Evolutionary conservation across 225 moss, liverwort and hornwort species (phyloP).

Genomic region (Sphagnum tenellum): DNA sequence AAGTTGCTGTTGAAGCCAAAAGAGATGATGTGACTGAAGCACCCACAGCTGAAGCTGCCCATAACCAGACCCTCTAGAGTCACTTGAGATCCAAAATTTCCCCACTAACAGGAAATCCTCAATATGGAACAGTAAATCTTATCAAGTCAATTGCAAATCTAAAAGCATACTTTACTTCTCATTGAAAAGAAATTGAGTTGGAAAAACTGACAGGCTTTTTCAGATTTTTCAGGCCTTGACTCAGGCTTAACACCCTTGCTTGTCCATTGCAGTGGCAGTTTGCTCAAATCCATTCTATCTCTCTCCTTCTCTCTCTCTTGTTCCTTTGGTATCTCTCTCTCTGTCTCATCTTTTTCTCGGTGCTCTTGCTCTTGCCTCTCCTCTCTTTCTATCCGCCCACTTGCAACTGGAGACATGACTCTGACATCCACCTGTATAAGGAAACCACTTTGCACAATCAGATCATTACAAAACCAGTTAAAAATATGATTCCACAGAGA

Average conservation of each 20-base stretch:
- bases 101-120: no score
- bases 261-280: conserved; percentile 26
- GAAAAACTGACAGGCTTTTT: conserved; percentile 39
- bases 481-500: no score
- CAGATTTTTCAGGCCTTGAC: conserved; percentile 47
- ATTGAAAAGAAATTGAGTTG: background rate
- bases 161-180: no score
- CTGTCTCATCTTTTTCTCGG: conserved; percentile 13
- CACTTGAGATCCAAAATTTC: no score
- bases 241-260: conserved; percentile 44
- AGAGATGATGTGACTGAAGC: conserved; percentile 28
- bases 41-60: conserved; percentile 17
- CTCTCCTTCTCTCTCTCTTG: conserved; percentile 36
- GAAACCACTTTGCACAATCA: conserved; percentile 2
- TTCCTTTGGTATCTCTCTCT: conserved; percentile 29
- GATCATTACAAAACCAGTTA: background rate
- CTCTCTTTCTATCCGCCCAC: conserved; percentile 33
- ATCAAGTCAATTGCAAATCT: no score
- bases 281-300: conserved; percentile 40
- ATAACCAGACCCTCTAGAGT: background rate
- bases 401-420: conserved; percentile 14
- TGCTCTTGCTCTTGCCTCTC: conserved; percentile 14
- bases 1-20: conserved; percentile 23
- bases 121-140: no score
- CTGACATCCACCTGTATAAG: conserved; percentile 38